Evolutionary conservation across 176 grass and related monocot genomes (phyloP).

Genomic region (Olyra latifolia): DNA sequence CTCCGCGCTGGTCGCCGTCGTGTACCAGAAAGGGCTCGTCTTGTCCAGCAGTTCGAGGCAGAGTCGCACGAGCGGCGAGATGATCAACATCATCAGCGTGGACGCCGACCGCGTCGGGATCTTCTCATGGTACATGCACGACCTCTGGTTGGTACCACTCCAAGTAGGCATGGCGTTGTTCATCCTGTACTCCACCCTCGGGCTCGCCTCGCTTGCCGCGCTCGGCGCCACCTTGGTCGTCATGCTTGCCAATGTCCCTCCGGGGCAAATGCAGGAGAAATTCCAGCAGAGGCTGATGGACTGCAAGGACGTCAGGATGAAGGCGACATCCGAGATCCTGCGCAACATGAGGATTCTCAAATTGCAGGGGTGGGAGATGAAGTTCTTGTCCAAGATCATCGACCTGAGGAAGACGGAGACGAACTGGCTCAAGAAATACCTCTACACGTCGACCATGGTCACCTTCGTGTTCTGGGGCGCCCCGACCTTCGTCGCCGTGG

Average conservation of each 20-base stretch:
- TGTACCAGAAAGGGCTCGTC: constrained; percentile 71
- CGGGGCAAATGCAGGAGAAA: constrained; percentile 53
- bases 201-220: constrained; percentile 50
- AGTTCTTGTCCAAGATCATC: constrained; percentile 76
- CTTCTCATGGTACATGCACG: constrained; percentile 68
- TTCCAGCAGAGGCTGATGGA: constrained; percentile 72
- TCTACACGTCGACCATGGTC: constrained; percentile 44
- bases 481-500: constrained; percentile 68
- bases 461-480: constrained; percentile 57
- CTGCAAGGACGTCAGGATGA: constrained; percentile 77
- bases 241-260: constrained; percentile 74
- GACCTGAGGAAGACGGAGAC: constrained; percentile 63
- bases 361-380: constrained; percentile 82
- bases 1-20: constrained; percentile 50
- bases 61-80: constrained; percentile 51
- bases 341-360: constrained; percentile 88
- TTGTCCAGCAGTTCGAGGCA: constrained; percentile 69
- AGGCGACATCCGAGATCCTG: constrained; percentile 71
- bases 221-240: constrained; percentile 61
- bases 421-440: constrained; percentile 67
- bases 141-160: constrained; percentile 67
- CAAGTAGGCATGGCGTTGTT: constrained; percentile 67
- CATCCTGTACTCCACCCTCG: constrained; percentile 63
- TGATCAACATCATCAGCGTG: constrained; percentile 66
- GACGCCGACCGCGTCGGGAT: constrained; percentile 49